Base-by-base conservation (phyloP, 2,329 filamentous ascomycete genomes). In the Diaporthe sp. region DNA sequence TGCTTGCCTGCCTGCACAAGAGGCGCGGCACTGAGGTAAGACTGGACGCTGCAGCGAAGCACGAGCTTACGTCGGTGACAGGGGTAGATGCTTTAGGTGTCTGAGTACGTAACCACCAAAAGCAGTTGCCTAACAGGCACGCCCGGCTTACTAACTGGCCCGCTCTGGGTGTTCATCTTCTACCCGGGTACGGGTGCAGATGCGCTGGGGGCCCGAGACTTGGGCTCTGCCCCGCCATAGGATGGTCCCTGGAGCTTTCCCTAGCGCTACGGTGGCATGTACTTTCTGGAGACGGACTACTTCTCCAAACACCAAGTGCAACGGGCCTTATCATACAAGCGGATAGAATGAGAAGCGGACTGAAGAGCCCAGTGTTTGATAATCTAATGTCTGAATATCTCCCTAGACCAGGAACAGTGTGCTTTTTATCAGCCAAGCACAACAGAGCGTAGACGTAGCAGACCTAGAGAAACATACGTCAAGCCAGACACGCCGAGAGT, bases 61-160 rank as follows among this genome's bases (percentile, higher is more conserved):
- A 59, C n/a, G n/a, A 46, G 72, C 61, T 74, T 74, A 73, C 72
- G 72, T 74, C 72, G 61, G 51, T 74, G 59, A 28, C 72, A 74
- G 72, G 72, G 72, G 51, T 74, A 19, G n/a, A 9, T 57, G 17
- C 62, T 49, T 19, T 17, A 34, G 55, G 22, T 71, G n/a, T 37
- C 51, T 13, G 28, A 31, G 28, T 61, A 71, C 68, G 68, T 46
- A 71, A 59, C 53, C 19, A 49, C 17, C 8, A 1, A 22, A 1
- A 22, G 44, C 44, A 8, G 57, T 15, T 42, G 58, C 58, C 58
- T 25, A 25, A 42, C 58, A 3, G 37, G 2, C 58, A 46, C 51
- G n/a, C 13, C 31, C 7, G 15, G 49, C 65, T 51, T 42, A 69
- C 42, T 51, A 19, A 39, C 46, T 39, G 15, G 4, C n/a, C 65